These are phyloP conservation scores for Carallia brachiata DNA, from an alignment of 345 rosid species.

Conservation along the genomic window DNA sequence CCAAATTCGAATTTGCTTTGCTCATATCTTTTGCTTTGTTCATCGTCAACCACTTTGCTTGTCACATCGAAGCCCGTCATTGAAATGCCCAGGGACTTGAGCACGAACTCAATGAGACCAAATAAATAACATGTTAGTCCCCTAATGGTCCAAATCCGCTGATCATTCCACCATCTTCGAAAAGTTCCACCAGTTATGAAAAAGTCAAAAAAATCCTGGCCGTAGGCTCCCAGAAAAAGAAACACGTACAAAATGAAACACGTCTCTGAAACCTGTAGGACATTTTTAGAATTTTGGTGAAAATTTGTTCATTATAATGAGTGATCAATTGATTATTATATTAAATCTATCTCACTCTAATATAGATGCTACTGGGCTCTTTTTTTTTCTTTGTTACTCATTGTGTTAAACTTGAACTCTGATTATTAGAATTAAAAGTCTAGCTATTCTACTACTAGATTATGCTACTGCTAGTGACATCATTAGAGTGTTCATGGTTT, in stretches of 20 bases:
- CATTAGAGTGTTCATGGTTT: too few relatives aligned
- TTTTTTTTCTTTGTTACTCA: too few relatives aligned
- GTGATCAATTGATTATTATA: too few relatives aligned
- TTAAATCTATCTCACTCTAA: too few relatives aligned
- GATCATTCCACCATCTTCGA: slow-evolving; percentile 72
- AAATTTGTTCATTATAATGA: too few relatives aligned
- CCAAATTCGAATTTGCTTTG: slow-evolving; percentile 63
- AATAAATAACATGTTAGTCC: slow-evolving; percentile 45
- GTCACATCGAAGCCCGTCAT: slow-evolving; percentile 51
- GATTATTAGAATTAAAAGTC: too few relatives aligned
- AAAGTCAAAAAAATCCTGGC: slow-evolving; percentile 45
- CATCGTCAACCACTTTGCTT: slow-evolving; percentile 49
- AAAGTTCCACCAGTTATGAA: slow-evolving; percentile 40
- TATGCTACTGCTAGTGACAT: too few relatives aligned
- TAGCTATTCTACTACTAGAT: too few relatives aligned
- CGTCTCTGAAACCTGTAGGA: slow-evolving; percentile 47
- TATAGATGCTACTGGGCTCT: too few relatives aligned
- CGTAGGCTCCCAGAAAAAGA: slow-evolving; percentile 58
- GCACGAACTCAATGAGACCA: slow-evolving; percentile 42
- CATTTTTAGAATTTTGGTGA: too few relatives aligned
- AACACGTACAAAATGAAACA: slow-evolving; percentile 61
- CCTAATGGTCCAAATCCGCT: slow-evolving; percentile 54
- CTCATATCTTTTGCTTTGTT: slow-evolving; percentile 53
- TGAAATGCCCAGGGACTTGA: slow-evolving; percentile 46
- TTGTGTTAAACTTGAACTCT: too few relatives aligned